Percentiles rank a stretch among this genome's conserved stretches.
phyloP scores from a whole-genome alignment of 306 rosid genomes.

The Cicer cuneatum region DNA sequence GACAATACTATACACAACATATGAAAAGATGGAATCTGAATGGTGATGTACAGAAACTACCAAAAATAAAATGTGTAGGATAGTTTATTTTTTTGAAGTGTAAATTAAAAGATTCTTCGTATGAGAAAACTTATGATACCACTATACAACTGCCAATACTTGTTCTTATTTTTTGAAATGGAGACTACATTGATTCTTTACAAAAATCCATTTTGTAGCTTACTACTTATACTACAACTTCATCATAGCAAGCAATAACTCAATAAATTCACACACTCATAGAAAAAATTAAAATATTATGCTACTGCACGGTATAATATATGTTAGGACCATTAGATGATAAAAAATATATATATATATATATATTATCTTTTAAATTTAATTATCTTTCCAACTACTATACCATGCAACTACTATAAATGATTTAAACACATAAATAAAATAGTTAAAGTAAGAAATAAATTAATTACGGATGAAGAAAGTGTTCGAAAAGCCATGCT shows the following conservation, averaged over 20 bases:
- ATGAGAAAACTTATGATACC: slow-evolving; percentile 34
- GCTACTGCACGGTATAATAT: too few species aligned
- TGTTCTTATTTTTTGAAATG: slow-evolving; percentile 27
- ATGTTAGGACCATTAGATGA: too few species aligned
- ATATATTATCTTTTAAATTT: too few species aligned
- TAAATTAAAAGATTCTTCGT: slow-evolving; percentile 47
- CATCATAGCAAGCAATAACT: neutral
- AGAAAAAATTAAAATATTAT: too few species aligned
- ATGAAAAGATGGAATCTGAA: slow-evolving; percentile 61
- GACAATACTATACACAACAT: slow-evolving; percentile 45
- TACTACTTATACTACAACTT: slow-evolving; percentile 31
- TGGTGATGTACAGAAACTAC: slow-evolving; percentile 62
- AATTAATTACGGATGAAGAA: slow-evolving; percentile 77
- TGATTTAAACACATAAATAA: neutral
- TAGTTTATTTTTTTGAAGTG: slow-evolving; percentile 37
- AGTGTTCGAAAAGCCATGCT: slow-evolving; percentile 98
- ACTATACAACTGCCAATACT: slow-evolving; percentile 29
- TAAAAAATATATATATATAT: too few species aligned
- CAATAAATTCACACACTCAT: too few species aligned
- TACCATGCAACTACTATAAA: too few species aligned
- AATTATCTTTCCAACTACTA: too few species aligned
- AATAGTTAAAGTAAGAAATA: neutral
- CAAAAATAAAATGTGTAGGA: slow-evolving; percentile 59
- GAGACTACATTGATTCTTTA: slow-evolving; percentile 55
- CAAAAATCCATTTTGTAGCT: slow-evolving; percentile 51